Evolutionary conservation across 2,329 filamentous ascomycete species (phyloP).

Genomic region (Kalmusia sp.): DNA sequence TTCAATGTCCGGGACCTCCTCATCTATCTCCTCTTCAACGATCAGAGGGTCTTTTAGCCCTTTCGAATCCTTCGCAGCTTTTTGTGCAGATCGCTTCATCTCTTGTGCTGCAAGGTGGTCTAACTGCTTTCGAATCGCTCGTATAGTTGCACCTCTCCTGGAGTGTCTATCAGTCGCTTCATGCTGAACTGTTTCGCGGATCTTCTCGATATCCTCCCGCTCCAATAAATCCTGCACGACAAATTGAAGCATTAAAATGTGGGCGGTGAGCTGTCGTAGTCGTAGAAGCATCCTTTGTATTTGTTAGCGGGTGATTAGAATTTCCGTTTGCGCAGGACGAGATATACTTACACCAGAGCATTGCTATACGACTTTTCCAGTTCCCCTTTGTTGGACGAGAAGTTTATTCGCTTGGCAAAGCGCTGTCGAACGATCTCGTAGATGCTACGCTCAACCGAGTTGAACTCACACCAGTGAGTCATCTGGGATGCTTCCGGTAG

Average conservation of each 20-base stretch:
- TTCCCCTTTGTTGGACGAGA: constrained; percentile 23
- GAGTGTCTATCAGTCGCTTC: constrained; percentile 23
- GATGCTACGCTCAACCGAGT: constrained; percentile 58
- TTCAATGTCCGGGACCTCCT: constrained; percentile 1
- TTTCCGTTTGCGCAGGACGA: background rate
- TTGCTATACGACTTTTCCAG: constrained; percentile 47
- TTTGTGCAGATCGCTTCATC: constrained; percentile 19
- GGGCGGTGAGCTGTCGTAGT: constrained; percentile 60
- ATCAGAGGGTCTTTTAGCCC: background rate
- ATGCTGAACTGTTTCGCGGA: constrained; percentile 43
- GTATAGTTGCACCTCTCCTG: constrained; percentile 22
- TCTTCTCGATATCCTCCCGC: constrained; percentile 52
- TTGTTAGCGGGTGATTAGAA: background rate
- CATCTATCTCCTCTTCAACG: background rate
- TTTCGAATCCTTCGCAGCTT: constrained; percentile 10
- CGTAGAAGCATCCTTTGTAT: constrained; percentile 52
- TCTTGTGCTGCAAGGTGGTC: constrained; percentile 24
- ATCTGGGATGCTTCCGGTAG: constrained; percentile 58
- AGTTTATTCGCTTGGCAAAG: constrained; percentile 53
- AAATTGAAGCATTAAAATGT: constrained; percentile 57
- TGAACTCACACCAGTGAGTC: constrained; percentile 57
- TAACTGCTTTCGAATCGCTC: constrained; percentile 39
- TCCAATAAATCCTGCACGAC: constrained; percentile 55
- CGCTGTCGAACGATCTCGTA: constrained; percentile 60
- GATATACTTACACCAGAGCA: constrained; percentile 44